phyloP scores from a whole-genome alignment of 257 asterid species.

The Craterostigma plantagineum region DNA sequence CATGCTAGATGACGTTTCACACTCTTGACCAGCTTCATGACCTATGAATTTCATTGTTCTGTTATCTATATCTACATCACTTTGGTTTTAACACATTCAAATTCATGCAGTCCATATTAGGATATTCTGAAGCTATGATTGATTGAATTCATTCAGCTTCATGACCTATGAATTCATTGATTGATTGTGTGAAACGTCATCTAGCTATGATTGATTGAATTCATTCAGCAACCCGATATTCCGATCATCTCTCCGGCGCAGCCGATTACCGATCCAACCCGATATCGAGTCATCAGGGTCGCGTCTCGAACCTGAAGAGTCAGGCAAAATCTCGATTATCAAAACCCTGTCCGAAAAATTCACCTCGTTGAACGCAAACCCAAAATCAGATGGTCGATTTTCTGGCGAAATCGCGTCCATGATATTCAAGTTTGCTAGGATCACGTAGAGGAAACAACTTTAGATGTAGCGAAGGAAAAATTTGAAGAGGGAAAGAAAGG shows the following conservation, averaged over 20 bases:
- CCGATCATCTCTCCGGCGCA: conserved; percentile 61
- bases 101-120: too few species aligned
- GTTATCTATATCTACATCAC: not conserved
- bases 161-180: too few species aligned
- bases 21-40: conserved; percentile 17
- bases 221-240: too few species aligned
- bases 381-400: not conserved
- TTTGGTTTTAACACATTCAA: not conserved
- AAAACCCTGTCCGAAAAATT: conserved; percentile 8
- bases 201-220: too few species aligned
- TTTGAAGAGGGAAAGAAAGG: too few species aligned
- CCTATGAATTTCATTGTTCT: conserved; percentile 15
- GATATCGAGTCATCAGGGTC: conserved; percentile 24
- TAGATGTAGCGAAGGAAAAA: too few species aligned
- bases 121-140: too few species aligned
- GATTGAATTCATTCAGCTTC: too few species aligned
- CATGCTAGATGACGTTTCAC: conserved; percentile 23
- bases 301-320: conserved; percentile 24
- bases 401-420: not conserved
- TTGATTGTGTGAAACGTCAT: too few species aligned
- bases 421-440: too few species aligned
- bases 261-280: conserved; percentile 59
- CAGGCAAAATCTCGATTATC: conserved; percentile 39
- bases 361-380: conserved; percentile 6
- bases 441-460: too few species aligned